These are phyloP conservation scores for Petunia axillaris DNA, from an alignment of 257 asterid species.

Conservation along the genomic window DNA sequence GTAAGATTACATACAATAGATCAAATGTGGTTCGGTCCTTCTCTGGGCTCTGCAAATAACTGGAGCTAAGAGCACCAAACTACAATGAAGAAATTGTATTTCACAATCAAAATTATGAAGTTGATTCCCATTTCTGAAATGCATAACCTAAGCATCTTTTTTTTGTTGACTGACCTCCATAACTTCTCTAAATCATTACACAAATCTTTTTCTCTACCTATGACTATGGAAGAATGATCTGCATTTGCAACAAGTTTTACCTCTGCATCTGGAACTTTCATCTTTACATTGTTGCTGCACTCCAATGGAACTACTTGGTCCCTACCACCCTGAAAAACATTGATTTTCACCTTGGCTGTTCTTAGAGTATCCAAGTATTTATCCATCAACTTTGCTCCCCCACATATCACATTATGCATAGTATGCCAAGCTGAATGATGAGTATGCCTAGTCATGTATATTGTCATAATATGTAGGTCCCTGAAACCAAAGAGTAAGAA, in stretches of 20 bases:
- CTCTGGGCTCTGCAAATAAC: accelerated
- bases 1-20: neutral
- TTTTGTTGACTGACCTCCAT: conserved; percentile 43
- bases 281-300: conserved; percentile 62
- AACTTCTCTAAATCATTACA: conserved; percentile 49
- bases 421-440: conserved; percentile 93
- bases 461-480: conserved; percentile 46
- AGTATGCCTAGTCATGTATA: conserved; percentile 66
- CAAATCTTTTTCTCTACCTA: conserved; percentile 55
- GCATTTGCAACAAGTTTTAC: conserved; percentile 49
- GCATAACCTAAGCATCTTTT: no score
- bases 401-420: conserved; percentile 79
- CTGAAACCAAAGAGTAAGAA: conserved; percentile 34
- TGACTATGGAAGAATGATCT: conserved; percentile 58
- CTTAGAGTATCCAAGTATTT: conserved; percentile 55
- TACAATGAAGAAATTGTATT: neutral
- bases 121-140: conserved; percentile 4
- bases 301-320: conserved; percentile 72
- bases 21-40: neutral
- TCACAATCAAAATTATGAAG: neutral
- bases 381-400: conserved; percentile 70
- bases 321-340: conserved; percentile 56
- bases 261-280: conserved; percentile 52
- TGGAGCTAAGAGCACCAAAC: neutral
- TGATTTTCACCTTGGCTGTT: conserved; percentile 45